Evolutionary conservation across 73 alveolate genomes (phyloP).

Genomic region (Tetrahymena thermophila): DNA sequence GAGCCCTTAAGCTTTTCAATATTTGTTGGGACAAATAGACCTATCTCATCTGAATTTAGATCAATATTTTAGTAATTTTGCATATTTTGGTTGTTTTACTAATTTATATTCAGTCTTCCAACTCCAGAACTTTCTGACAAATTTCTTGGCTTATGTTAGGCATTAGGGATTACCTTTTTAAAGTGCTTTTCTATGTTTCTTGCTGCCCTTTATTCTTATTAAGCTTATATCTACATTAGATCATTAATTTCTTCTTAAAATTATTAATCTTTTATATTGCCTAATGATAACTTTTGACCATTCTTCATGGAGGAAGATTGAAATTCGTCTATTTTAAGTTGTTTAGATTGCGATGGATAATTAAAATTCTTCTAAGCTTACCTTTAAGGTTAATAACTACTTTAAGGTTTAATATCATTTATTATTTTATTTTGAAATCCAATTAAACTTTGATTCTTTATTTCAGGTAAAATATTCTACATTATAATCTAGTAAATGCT

Average conservation of each 20-base stretch:
- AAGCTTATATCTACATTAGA: neutral
- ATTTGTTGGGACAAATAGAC: neutral
- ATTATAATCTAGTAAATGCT: neutral
- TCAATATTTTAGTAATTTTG: neutral
- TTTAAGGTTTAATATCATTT: neutral
- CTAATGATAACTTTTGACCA: neutral
- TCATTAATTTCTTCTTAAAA: neutral
- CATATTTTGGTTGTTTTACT: neutral
- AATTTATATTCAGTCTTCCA: neutral
- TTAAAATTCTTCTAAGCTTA: neutral
- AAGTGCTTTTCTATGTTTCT: neutral
- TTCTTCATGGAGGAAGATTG: neutral
- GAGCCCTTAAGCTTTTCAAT: neutral
- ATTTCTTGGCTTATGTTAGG: neutral
- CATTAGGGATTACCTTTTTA: neutral
- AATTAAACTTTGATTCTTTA: neutral
- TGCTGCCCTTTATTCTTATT: neutral
- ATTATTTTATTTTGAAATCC: neutral
- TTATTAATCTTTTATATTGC: neutral
- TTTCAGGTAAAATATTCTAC: neutral
- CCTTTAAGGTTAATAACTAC: neutral
- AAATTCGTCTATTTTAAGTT: neutral
- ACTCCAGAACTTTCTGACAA: neutral
- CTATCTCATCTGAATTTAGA: neutral
- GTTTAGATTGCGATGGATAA: neutral